Evolutionary conservation across 2,329 filamentous ascomycete genomes (phyloP).

Genomic region (Endoconidiophora laricicola): DNA sequence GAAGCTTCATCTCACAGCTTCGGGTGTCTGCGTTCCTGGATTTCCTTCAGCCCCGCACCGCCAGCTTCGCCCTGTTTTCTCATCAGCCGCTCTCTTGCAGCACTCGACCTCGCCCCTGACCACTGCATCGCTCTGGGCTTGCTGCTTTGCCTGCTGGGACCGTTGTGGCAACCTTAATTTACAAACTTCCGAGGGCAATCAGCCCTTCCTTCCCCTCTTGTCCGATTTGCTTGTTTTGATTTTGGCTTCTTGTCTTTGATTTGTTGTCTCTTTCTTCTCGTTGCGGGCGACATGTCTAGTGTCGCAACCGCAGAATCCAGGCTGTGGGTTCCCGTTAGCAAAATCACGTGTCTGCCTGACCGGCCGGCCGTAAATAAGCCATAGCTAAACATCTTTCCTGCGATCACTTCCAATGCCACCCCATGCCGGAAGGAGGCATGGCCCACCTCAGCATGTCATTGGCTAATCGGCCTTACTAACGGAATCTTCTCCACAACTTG

Average conservation of each 20-base stretch:
- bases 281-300: not conserved
- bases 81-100: slow-evolving; percentile 3
- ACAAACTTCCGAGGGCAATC: not conserved
- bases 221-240: not conserved
- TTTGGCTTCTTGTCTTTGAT: not conserved
- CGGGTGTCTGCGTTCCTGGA: not conserved
- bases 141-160: not conserved
- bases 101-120: slow-evolving; percentile 7
- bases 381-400: not conserved
- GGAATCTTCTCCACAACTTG: slow-evolving; percentile 24
- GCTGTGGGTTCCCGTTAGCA: not conserved
- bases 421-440: slow-evolving; percentile 8
- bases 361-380: not conserved
- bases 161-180: not conserved
- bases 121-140: slow-evolving; percentile 4
- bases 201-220: not conserved
- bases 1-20: not conserved
- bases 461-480: slow-evolving; percentile 21
- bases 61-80: slow-evolving; percentile 1
- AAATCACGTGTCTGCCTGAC: not conserved
- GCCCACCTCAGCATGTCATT: slow-evolving; percentile 15
- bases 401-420: slow-evolving; percentile 5
- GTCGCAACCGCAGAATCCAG: not conserved
- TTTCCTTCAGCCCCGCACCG: not conserved
- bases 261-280: not conserved